Evolutionary conservation across 345 rosid genomes (phyloP).

Genomic region (Heritiera fomes): DNA sequence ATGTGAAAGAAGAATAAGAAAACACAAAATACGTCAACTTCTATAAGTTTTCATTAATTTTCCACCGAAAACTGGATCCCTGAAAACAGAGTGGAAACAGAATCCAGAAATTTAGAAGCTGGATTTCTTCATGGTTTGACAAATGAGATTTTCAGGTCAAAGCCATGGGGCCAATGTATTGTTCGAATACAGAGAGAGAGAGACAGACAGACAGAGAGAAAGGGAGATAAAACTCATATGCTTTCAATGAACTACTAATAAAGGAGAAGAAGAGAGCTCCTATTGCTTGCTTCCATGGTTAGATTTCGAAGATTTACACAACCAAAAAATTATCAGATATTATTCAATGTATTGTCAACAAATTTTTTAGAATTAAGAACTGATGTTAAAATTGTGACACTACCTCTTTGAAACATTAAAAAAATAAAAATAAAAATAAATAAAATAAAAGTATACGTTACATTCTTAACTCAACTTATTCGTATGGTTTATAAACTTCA

Average conservation of each 20-base stretch:
- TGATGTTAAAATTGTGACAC: too few species aligned
- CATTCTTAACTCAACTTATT: too few species aligned
- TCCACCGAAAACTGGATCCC: slow-evolving; percentile 19
- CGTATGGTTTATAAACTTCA: too few species aligned
- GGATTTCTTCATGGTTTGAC: slow-evolving; percentile 13
- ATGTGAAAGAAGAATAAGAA: not conserved
- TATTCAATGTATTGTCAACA: too few species aligned
- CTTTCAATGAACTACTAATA: slow-evolving; percentile 29
- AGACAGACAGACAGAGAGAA: slow-evolving; percentile 4
- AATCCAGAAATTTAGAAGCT: slow-evolving; percentile 26
- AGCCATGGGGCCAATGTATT: not conserved
- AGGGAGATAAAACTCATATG: slow-evolving; percentile 14
- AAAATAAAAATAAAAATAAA: too few species aligned
- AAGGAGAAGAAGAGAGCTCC: slow-evolving; percentile 21
- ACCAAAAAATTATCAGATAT: not conserved
- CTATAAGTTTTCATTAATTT: not conserved
- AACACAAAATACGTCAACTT: not conserved
- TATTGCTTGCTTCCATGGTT: slow-evolving; percentile 6
- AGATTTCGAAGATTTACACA: slow-evolving; percentile 29
- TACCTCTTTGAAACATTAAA: too few species aligned
- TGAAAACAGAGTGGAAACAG: slow-evolving; percentile 18
- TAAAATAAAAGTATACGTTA: too few species aligned
- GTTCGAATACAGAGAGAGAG: not conserved
- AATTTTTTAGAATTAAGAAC: too few species aligned
- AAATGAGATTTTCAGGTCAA: slow-evolving; percentile 19